Evolutionary conservation across 2,329 filamentous ascomycete genomes (phyloP).

Genomic region (Colletotrichum liriopes): DNA sequence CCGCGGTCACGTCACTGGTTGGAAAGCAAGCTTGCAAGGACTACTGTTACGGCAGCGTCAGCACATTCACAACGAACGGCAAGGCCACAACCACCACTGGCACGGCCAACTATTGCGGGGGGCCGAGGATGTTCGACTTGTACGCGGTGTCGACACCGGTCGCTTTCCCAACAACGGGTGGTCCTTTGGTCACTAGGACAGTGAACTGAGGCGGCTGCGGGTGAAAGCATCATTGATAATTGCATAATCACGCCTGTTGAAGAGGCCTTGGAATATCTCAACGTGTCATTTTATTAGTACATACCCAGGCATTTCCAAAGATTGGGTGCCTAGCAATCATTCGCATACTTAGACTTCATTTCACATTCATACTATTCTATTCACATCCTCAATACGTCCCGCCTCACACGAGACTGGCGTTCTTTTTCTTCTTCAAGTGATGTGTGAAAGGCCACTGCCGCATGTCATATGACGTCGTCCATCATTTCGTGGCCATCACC

Average conservation of each 20-base stretch:
- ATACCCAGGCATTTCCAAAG: slow-evolving; percentile 9
- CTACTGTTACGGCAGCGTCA: slow-evolving; percentile 48
- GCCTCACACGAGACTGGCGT: background rate
- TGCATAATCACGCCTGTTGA: slow-evolving; percentile 17
- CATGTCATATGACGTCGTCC: no score
- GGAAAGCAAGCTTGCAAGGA: slow-evolving; percentile 51
- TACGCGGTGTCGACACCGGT: slow-evolving; percentile 47
- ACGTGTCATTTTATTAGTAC: background rate
- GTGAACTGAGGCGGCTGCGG: slow-evolving; percentile 6
- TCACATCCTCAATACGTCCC: background rate
- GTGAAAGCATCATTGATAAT: background rate
- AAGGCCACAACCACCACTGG: slow-evolving; percentile 46
- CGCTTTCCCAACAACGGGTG: slow-evolving; percentile 46
- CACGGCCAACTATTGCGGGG: slow-evolving; percentile 51
- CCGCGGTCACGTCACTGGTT: slow-evolving; percentile 46
- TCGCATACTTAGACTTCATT: slow-evolving; percentile 11
- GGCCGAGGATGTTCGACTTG: slow-evolving; percentile 52
- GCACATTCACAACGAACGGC: slow-evolving; percentile 44
- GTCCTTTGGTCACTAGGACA: slow-evolving; percentile 40
- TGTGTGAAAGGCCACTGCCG: background rate
- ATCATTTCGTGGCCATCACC: background rate
- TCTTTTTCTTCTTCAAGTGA: background rate
- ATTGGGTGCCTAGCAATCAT: background rate
- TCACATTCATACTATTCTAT: background rate
- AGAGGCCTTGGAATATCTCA: background rate